phyloP scores from a whole-genome alignment of 495 filamentous ascomycete genomes.

The Aeminium ludgeri region DNA sequence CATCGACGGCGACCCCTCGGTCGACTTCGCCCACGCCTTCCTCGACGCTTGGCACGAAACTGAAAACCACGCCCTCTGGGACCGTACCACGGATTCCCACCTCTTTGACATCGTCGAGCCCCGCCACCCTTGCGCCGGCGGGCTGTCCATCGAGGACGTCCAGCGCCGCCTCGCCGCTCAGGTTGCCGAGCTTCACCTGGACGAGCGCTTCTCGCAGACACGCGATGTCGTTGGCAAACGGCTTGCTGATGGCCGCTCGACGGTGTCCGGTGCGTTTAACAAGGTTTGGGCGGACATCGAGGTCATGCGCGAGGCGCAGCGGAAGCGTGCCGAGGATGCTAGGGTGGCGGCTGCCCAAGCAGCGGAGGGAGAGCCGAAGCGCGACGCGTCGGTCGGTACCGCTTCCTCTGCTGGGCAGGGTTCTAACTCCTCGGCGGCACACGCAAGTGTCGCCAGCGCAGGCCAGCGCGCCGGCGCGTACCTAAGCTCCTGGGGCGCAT shows the following conservation, averaged over 20 bases:
- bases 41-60: conserved; percentile 67
- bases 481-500: conserved; percentile 83
- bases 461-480: conserved; percentile 68
- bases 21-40: conserved; percentile 65
- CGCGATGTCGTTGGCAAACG: conserved; percentile 64
- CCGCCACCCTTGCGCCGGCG: conserved; percentile 84
- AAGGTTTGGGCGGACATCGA: conserved; percentile 83
- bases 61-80: conserved; percentile 76
- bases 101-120: conserved; percentile 90
- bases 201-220: conserved; percentile 63
- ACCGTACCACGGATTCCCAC: conserved; percentile 61
- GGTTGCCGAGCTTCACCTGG: conserved; percentile 63
- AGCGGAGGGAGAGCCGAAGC: too few relatives aligned
- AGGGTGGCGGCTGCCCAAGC: conserved; percentile 6
- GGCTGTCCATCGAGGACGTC: conserved; percentile 84
- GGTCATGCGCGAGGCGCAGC: conserved; percentile 63
- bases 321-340: conserved; percentile 37
- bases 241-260: conserved; percentile 66
- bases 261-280: conserved; percentile 66
- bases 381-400: too few relatives aligned
- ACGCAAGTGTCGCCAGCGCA: conserved; percentile 49
- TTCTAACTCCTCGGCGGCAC: too few relatives aligned
- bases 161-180: conserved; percentile 70
- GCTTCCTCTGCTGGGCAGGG: too few relatives aligned
- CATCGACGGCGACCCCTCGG: conserved; percentile 68